Evolutionary conservation across 805 yeast genomes (phyloP).

Genomic region (Metschnikowia cubensis): DNA sequence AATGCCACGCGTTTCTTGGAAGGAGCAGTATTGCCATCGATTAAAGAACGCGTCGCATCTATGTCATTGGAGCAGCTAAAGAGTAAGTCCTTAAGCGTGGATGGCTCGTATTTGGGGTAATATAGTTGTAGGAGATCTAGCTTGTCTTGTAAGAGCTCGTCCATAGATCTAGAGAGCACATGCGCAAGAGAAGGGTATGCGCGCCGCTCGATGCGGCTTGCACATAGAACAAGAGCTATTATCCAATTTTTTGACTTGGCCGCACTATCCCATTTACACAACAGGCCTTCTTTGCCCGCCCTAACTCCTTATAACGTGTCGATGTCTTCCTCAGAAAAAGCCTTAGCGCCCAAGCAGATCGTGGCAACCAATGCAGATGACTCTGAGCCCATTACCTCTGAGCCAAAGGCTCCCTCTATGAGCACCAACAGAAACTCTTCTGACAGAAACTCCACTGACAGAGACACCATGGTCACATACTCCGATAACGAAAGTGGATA

Average conservation of each 20-base stretch:
- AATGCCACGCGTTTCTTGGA: constrained; percentile 16
- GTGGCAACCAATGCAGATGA: constrained; percentile 7
- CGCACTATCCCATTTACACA: neutral
- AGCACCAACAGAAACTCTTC: constrained; percentile 7
- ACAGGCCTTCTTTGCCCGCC: neutral
- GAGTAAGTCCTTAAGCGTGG: constrained; percentile 47
- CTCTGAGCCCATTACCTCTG: constrained; percentile 11
- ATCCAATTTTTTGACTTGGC: constrained; percentile 1
- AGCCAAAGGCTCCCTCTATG: constrained; percentile 16
- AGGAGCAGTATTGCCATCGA: constrained; percentile 28
- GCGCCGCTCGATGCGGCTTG: constrained; percentile 4
- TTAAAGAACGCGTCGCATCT: constrained; percentile 34
- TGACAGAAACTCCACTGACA: constrained; percentile 6
- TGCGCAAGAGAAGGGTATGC: constrained; percentile 4
- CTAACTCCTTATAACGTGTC: neutral
- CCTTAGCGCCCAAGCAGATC: constrained; percentile 7
- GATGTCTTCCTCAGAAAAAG: constrained; percentile 7
- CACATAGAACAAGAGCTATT: neutral
- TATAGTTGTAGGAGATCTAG: constrained; percentile 29
- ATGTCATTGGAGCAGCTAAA: constrained; percentile 53
- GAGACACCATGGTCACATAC: constrained; percentile 9
- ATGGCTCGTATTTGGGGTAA: constrained; percentile 44
- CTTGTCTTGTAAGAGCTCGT: constrained; percentile 23
- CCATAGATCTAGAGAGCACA: constrained; percentile 6
- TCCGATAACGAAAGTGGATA: constrained; percentile 29